These are phyloP conservation scores for Rhododendron vialii DNA, from an alignment of 148 eudicot genomes.

Conservation along the genomic window DNA sequence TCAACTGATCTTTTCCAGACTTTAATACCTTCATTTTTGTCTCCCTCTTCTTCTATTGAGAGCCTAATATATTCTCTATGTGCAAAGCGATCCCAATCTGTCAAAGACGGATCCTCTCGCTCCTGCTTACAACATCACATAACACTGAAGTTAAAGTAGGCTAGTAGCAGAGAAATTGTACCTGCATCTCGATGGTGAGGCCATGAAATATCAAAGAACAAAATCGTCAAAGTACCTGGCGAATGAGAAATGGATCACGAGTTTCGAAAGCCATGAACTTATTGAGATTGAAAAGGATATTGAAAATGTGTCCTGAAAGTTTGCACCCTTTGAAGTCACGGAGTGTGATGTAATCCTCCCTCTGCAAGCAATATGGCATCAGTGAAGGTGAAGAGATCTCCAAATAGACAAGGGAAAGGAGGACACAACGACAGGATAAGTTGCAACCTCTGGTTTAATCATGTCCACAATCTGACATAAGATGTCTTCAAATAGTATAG, in stretches of 20 bases:
- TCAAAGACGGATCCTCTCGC: slow-evolving; percentile 56
- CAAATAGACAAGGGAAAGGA: too few relatives aligned
- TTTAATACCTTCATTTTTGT: slow-evolving; percentile 66
- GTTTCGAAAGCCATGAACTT: slow-evolving; percentile 81
- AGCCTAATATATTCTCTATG: slow-evolving; percentile 70
- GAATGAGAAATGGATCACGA: slow-evolving; percentile 77
- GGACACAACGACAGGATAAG: not conserved
- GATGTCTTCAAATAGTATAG: slow-evolving; percentile 64
- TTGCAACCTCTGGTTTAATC: slow-evolving; percentile 53
- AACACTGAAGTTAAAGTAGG: not conserved
- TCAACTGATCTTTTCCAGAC: slow-evolving; percentile 78
- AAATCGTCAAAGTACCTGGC: slow-evolving; percentile 46
- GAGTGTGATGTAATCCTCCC: slow-evolving; percentile 49
- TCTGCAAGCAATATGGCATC: slow-evolving; percentile 34
- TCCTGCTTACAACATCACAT: slow-evolving; percentile 38
- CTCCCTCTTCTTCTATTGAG: slow-evolving; percentile 74
- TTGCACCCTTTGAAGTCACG: slow-evolving; percentile 57
- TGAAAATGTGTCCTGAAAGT: slow-evolving; percentile 69
- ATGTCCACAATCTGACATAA: slow-evolving; percentile 66
- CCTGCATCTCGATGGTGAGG: not conserved
- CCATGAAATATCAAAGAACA: not conserved
- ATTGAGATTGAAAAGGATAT: slow-evolving; percentile 65
- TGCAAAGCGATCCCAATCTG: slow-evolving; percentile 81
- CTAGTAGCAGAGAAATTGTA: slow-evolving; percentile 1
- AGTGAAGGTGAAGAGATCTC: not conserved